Evolutionary conservation across 352 stramenopile genomes (phyloP).

Genomic region (Phytophthora aleatoria): DNA sequence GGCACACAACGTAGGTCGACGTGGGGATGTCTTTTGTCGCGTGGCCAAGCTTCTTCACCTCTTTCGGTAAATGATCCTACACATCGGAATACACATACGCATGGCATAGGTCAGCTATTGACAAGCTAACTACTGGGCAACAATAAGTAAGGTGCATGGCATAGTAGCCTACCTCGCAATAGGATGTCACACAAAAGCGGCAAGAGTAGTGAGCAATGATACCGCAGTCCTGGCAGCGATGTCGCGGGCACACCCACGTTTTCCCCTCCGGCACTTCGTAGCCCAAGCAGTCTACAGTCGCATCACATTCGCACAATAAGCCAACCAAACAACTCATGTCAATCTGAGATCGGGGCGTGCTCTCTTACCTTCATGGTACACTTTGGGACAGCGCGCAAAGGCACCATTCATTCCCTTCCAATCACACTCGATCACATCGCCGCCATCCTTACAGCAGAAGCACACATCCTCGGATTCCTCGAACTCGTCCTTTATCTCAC

Average conservation of each 20-base stretch:
- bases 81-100: conserved; percentile 5
- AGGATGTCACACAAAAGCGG: conserved; percentile 78
- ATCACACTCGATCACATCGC: conserved; percentile 82
- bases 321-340: background rate
- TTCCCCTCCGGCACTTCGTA: conserved; percentile 61
- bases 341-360: background rate
- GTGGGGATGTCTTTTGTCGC: conserved; percentile 58
- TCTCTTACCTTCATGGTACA: conserved; percentile 75
- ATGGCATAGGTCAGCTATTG: background rate
- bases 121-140: background rate
- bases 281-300: conserved; percentile 62
- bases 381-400: conserved; percentile 67
- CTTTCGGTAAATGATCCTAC: conserved; percentile 56
- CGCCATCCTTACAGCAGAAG: conserved; percentile 86
- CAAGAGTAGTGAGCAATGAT: conserved; percentile 61
- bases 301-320: conserved; percentile 2
- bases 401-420: conserved; percentile 49
- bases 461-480: conserved; percentile 81
- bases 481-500: conserved; percentile 39
- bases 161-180: conserved; percentile 48
- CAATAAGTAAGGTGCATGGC: background rate
- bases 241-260: conserved; percentile 69
- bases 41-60: conserved; percentile 44
- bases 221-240: conserved; percentile 70
- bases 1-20: conserved; percentile 67